Conservation (phyloP, 441 rosid genomes). For the Kokia cookei region DNA sequence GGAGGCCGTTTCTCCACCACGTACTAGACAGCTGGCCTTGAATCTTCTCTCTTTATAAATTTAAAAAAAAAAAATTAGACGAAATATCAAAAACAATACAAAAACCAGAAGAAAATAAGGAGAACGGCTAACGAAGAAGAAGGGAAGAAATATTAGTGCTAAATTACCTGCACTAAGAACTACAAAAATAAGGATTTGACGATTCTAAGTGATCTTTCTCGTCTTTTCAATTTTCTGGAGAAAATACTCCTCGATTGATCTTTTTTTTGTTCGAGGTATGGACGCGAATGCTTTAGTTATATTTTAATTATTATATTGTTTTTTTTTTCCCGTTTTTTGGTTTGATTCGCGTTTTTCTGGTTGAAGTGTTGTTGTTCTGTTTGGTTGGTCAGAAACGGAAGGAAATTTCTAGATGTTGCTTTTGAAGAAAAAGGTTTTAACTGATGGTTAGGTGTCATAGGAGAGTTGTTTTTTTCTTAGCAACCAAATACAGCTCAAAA, state of each 20-base stretch:
- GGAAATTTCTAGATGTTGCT: not conserved
- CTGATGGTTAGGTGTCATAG: constrained; percentile 10
- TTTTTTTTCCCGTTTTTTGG: not conserved
- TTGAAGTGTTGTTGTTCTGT: not conserved
- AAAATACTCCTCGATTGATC: not conserved
- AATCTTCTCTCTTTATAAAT: not conserved
- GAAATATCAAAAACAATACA: not conserved
- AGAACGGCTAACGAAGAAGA: not conserved
- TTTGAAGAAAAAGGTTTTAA: too few species aligned
- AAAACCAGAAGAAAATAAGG: not conserved
- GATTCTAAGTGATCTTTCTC: not conserved
- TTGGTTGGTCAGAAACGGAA: constrained; percentile 12
- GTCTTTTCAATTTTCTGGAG: not conserved
- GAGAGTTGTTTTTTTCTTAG: constrained; percentile 2
- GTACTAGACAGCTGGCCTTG: constrained; percentile 26
- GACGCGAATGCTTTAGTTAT: not conserved
- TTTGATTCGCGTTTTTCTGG: constrained; percentile 9
- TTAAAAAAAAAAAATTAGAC: not conserved
- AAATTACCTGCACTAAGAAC: not conserved
- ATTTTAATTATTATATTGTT: not conserved
- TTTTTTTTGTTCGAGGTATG: constrained; percentile 9
- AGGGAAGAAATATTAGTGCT: not conserved
- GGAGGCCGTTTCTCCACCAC: constrained; percentile 13
- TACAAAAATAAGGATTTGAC: not conserved
- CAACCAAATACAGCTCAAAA: constrained; percentile 4